Evolutionary conservation across 2,329 filamentous ascomycete species (phyloP).

Genomic region (Phyllosticta ampelicida): DNA sequence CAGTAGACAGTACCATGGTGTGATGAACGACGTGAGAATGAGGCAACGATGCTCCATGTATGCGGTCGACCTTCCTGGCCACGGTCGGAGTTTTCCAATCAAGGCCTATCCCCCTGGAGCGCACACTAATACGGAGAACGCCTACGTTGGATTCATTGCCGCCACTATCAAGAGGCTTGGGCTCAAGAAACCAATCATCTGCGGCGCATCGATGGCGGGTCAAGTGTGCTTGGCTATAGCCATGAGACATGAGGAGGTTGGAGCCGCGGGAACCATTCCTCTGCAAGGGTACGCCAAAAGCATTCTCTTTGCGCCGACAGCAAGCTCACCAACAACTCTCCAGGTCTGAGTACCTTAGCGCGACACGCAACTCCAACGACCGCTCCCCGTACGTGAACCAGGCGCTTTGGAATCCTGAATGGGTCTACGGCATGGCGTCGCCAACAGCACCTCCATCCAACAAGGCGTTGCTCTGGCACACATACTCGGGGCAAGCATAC

Average conservation of each 20-base stretch:
- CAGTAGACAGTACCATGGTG: slow-evolving; percentile 40
- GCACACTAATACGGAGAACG: slow-evolving; percentile 40
- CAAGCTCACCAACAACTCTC: neutral
- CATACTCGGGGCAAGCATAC: slow-evolving; percentile 40
- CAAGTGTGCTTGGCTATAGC: slow-evolving; percentile 40
- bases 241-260: slow-evolving; percentile 36
- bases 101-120: slow-evolving; percentile 31
- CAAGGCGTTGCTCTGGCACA: slow-evolving; percentile 40
- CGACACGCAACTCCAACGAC: slow-evolving; percentile 36
- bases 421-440: slow-evolving; percentile 41
- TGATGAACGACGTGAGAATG: slow-evolving; percentile 40
- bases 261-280: slow-evolving; percentile 36
- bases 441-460: slow-evolving; percentile 35
- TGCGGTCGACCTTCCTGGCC: slow-evolving; percentile 40
- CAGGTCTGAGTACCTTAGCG: slow-evolving; percentile 31
- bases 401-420: slow-evolving; percentile 38
- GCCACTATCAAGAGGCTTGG: slow-evolving; percentile 13
- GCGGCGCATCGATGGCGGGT: slow-evolving; percentile 41
- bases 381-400: slow-evolving; percentile 39
- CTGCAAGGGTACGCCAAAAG: slow-evolving; percentile 29
- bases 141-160: slow-evolving; percentile 22
- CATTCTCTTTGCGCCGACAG: neutral
- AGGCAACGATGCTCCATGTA: slow-evolving; percentile 39
- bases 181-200: slow-evolving; percentile 38
- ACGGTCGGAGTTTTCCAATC: slow-evolving; percentile 39